These are phyloP conservation scores for Metroxylon sagu DNA, from an alignment of 176 grass and related monocot genomes.

Conservation along the genomic window DNA sequence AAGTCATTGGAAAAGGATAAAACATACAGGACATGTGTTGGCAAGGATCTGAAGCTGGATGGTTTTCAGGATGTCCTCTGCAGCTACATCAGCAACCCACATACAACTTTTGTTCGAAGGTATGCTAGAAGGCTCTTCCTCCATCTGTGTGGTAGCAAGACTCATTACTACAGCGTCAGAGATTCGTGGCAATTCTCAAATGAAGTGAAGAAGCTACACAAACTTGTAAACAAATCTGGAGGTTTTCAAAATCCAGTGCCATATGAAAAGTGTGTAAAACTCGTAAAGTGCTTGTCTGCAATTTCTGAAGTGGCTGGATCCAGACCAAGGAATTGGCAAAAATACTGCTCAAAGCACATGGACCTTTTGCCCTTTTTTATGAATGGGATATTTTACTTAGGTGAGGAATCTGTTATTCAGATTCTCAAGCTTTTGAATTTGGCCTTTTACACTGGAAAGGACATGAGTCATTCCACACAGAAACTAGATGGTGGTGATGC, in stretches of 20 bases:
- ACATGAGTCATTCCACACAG: conserved; percentile 39
- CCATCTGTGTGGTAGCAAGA: conserved; percentile 94
- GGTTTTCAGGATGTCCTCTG: conserved; percentile 95
- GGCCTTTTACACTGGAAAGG: conserved; percentile 91
- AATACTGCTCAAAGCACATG: conserved; percentile 83
- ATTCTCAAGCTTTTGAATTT: conserved; percentile 91
- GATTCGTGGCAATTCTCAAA: conserved; percentile 86
- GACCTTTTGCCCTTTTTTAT: conserved; percentile 82
- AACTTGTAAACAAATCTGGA: conserved; percentile 82
- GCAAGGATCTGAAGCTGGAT: conserved; percentile 91
- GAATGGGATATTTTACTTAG: conserved; percentile 82
- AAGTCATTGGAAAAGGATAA: conserved; percentile 81
- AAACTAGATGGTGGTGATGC: conserved; percentile 44
- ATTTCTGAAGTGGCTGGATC: conserved; percentile 75
- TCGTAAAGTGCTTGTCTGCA: conserved; percentile 83
- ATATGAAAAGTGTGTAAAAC: conserved; percentile 93
- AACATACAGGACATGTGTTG: conserved; percentile 48
- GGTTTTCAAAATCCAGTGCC: conserved; percentile 86
- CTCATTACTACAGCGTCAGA: conserved; percentile 87
- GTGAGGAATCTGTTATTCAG: conserved; percentile 90
- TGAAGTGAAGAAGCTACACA: conserved; percentile 79
- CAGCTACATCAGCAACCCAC: conserved; percentile 95
- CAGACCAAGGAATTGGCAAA: conserved; percentile 98
- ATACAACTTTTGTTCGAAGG: conserved; percentile 85
- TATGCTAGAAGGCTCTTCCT: conserved; percentile 97